A percentile compares a stretch with the other conserved stretches of the same genome.
Evolutionary conservation across 2,329 filamentous ascomycete species (phyloP).

Genomic region (Botrytis deweyae): DNA sequence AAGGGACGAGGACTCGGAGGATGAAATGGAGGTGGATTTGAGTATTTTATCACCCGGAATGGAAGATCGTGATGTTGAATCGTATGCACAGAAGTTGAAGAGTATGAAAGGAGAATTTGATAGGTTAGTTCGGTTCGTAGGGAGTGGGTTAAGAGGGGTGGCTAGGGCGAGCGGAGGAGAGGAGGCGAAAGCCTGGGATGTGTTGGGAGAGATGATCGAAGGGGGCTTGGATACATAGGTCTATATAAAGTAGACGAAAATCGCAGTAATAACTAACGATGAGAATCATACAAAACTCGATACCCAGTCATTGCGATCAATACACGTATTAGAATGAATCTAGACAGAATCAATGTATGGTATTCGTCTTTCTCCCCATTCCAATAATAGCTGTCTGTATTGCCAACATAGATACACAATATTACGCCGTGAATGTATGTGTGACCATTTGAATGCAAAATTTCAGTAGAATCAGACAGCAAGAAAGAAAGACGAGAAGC

Average conservation of each 20-base stretch:
- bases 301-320: neutral
- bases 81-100: slow-evolving; percentile 53
- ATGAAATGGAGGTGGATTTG: slow-evolving; percentile 39
- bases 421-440: neutral
- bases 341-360: neutral
- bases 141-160: slow-evolving; percentile 70
- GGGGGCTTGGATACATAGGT: slow-evolving; percentile 40
- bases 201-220: slow-evolving; percentile 77
- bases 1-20: slow-evolving; percentile 24
- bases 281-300: neutral
- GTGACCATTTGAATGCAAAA: neutral
- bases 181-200: slow-evolving; percentile 65
- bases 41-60: slow-evolving; percentile 42
- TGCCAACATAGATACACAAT: neutral
- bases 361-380: neutral
- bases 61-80: slow-evolving; percentile 33
- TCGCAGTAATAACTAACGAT: neutral
- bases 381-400: neutral
- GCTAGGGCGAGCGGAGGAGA: slow-evolving; percentile 69
- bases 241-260: neutral
- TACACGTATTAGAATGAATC: neutral
- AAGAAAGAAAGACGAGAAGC: neutral
- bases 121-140: slow-evolving; percentile 66
- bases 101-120: slow-evolving; percentile 64
- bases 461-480: neutral